Evolutionary conservation across 2,329 filamentous ascomycete genomes (phyloP).

Genomic region (Hysterium pulicare): DNA sequence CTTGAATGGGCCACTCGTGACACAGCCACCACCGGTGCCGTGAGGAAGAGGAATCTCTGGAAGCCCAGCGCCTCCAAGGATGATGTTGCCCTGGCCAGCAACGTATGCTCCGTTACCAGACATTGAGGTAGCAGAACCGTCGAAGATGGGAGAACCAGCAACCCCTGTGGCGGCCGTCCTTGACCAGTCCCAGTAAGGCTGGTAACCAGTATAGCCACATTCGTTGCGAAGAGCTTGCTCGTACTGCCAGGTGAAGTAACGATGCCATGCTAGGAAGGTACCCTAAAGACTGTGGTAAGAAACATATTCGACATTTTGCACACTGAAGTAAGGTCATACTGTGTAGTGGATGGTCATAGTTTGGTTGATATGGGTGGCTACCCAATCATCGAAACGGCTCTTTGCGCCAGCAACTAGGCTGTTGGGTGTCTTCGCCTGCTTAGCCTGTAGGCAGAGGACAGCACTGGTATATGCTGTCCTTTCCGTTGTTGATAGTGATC

Average conservation of each 20-base stretch:
- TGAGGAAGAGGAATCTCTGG: conserved; percentile 31
- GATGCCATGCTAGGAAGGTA: conserved; percentile 44
- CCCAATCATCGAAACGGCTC: conserved; percentile 16
- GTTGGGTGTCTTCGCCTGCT: conserved; percentile 11
- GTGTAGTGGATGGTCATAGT: conserved; percentile 18
- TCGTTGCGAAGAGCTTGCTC: conserved; percentile 42
- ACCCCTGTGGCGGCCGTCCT: conserved; percentile 20
- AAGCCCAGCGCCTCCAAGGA: conserved; percentile 15
- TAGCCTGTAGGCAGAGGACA: conserved; percentile 14
- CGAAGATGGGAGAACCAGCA: conserved; percentile 44
- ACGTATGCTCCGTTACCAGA: conserved; percentile 44
- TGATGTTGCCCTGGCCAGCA: conserved; percentile 34
- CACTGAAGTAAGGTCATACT: too few species aligned
- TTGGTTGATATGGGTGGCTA: conserved; percentile 16
- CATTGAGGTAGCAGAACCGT: conserved; percentile 48
- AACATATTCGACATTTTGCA: too few species aligned
- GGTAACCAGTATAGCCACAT: conserved; percentile 39
- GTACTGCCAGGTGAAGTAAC: conserved; percentile 41
- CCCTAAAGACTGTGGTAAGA: conserved; percentile 6
- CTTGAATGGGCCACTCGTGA: conserved; percentile 17
- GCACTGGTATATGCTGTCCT: conserved; percentile 16
- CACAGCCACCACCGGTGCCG: conserved; percentile 28
- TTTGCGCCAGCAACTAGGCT: conserved; percentile 13
- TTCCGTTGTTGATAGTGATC: conserved; percentile 8
- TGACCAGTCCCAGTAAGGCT: conserved; percentile 40